A percentile compares a stretch with the other conserved stretches of the same genome.
phyloP scores from a whole-genome alignment of 495 filamentous ascomycete species.

The Penicillium malachiteum region DNA sequence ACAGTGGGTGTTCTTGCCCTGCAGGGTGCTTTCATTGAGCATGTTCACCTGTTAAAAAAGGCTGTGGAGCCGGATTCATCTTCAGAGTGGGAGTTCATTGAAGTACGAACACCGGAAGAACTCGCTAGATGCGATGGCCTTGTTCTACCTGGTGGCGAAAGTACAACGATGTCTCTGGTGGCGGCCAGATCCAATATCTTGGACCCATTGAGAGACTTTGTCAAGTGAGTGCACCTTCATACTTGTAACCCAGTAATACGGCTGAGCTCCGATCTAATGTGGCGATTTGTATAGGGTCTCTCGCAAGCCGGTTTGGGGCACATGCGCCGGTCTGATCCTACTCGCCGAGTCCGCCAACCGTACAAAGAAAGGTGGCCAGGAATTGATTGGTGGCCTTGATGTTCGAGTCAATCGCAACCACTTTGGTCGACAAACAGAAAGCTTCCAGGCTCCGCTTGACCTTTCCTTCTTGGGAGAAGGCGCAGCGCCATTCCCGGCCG shows the following conservation, averaged over 20 bases:
- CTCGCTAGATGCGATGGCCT: conserved; percentile 75
- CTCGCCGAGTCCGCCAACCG: conserved; percentile 85
- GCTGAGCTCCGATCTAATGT: conserved; percentile 18
- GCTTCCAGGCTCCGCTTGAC: conserved; percentile 76
- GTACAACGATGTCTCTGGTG: conserved; percentile 88
- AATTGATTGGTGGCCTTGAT: conserved; percentile 88
- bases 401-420: conserved; percentile 94
- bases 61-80: conserved; percentile 47
- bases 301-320: conserved; percentile 90
- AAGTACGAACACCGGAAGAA: conserved; percentile 75
- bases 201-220: conserved; percentile 85
- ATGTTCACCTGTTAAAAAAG: conserved; percentile 70
- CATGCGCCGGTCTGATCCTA: conserved; percentile 91
- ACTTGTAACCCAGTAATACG: background rate
- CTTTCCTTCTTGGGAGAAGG: conserved; percentile 65
- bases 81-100: conserved; percentile 61
- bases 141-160: conserved; percentile 91
- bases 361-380: conserved; percentile 88
- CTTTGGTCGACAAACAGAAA: conserved; percentile 92
- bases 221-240: conserved; percentile 65
- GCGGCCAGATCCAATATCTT: conserved; percentile 76
- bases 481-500: conserved; percentile 65
- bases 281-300: conserved; percentile 31
- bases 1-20: conserved; percentile 87
- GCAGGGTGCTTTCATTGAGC: conserved; percentile 91